Conservation (phyloP, 208 protist genomes). For the Leptomonas seymouri region DNA sequence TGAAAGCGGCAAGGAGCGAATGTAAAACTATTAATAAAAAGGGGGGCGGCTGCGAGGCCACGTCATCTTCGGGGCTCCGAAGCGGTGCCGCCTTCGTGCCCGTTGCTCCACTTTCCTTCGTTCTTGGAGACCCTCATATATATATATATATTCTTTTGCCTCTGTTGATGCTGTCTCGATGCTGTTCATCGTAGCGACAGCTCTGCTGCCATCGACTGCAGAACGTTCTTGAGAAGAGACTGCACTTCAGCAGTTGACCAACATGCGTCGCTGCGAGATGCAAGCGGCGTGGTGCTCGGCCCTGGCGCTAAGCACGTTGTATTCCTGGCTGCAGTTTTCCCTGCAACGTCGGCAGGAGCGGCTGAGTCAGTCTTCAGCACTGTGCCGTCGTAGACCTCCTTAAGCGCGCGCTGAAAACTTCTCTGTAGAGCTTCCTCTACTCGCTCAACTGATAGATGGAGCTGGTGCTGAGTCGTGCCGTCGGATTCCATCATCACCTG, state of each 20-base stretch:
- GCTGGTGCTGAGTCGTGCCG: neutral
- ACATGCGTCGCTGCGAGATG: neutral
- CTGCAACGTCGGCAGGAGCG: neutral
- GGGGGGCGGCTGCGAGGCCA: too few relatives aligned
- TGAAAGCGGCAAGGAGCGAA: too few relatives aligned
- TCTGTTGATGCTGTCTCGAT: neutral
- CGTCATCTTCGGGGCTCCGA: too few relatives aligned
- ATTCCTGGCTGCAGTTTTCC: neutral
- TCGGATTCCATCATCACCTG: too few relatives aligned
- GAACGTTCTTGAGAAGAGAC: neutral
- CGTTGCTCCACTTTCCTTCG: too few relatives aligned
- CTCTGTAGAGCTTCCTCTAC: neutral
- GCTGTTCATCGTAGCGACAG: neutral
- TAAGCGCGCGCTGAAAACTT: neutral
- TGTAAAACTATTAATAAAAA: too few relatives aligned
- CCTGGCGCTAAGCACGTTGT: too few relatives aligned
- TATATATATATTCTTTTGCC: too few relatives aligned
- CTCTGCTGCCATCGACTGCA: conserved; percentile 5
- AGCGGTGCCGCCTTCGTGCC: too few relatives aligned
- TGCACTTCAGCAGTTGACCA: conserved; percentile 1
- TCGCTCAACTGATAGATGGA: neutral
- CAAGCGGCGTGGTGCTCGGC: too few relatives aligned
- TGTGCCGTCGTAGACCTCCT: neutral
- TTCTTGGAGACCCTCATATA: too few relatives aligned
- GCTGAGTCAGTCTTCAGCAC: neutral